Percentiles rank a stretch among this genome's conserved stretches.
These are phyloP conservation scores for Lepidium sativum DNA, from an alignment of 345 rosid genomes.

Conservation along the genomic window DNA sequence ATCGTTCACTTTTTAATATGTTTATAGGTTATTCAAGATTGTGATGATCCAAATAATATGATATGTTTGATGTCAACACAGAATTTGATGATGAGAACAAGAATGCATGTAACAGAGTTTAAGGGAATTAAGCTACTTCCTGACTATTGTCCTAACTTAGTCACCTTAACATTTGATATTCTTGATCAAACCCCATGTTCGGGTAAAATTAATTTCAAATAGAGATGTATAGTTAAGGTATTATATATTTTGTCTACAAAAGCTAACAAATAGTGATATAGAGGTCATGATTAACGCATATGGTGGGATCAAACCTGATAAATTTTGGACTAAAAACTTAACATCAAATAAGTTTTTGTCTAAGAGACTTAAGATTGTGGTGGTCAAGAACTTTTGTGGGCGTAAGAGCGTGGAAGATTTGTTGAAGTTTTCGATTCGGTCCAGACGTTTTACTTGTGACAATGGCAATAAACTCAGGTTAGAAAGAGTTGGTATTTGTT, in stretches of 20 bases:
- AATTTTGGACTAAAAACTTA: not conserved
- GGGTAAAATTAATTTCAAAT: not conserved
- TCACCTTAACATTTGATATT: not conserved
- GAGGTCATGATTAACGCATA: not conserved
- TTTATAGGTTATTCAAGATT: not conserved
- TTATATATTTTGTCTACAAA: not conserved
- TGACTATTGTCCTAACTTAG: conserved; percentile 18
- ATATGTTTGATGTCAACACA: not conserved
- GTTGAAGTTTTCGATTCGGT: not conserved
- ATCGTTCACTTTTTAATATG: not conserved
- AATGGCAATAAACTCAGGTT: too few relatives aligned
- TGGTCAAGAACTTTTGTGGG: not conserved
- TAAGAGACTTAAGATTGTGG: not conserved
- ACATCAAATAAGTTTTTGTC: not conserved
- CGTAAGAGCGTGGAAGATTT: not conserved
- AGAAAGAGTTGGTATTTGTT: not conserved
- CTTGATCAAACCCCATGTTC: too few relatives aligned
- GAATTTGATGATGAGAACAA: conserved; percentile 32
- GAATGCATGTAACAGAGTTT: conserved; percentile 21
- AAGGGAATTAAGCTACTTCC: conserved; percentile 35
- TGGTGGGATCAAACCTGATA: not conserved
- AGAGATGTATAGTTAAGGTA: not conserved
- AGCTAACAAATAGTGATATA: not conserved
- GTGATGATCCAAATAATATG: not conserved
- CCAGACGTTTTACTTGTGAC: too few relatives aligned